Conservation (phyloP, 192 early-diverging fungal genomes). For the Coemansia erecta region DNA sequence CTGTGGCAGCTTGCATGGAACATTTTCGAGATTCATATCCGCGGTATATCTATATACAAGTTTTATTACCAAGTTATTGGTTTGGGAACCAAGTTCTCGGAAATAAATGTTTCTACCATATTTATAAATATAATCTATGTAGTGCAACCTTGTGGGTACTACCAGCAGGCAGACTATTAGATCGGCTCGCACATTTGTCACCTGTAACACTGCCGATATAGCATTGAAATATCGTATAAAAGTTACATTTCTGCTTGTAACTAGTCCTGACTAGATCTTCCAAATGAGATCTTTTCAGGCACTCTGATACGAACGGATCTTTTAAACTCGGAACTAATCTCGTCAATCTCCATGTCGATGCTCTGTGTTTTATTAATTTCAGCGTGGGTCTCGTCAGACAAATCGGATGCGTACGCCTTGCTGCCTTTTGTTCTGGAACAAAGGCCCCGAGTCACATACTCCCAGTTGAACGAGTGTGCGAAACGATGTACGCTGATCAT, state of each 20-base stretch:
- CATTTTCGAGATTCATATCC: slow-evolving; percentile 29
- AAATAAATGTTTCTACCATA: not conserved
- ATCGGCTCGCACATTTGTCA: too few relatives aligned
- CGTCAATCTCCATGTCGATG: slow-evolving; percentile 34
- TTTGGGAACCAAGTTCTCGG: too few relatives aligned
- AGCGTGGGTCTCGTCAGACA: not conserved
- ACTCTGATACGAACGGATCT: slow-evolving; percentile 23
- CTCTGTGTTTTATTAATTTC: too few relatives aligned
- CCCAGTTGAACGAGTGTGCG: slow-evolving; percentile 37
- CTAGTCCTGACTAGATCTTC: not conserved
- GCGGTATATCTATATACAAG: not conserved
- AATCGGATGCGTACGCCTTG: not conserved
- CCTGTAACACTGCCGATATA: too few relatives aligned
- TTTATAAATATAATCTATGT: not conserved
- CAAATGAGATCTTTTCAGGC: slow-evolving; percentile 39
- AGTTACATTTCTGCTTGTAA: too few relatives aligned
- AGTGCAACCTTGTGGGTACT: too few relatives aligned
- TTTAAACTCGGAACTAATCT: slow-evolving; percentile 21
- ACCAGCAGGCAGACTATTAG: too few relatives aligned
- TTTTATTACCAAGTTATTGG: not conserved
- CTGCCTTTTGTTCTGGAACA: not conserved
- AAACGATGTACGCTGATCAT: slow-evolving; percentile 41
- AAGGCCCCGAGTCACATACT: slow-evolving; percentile 22
- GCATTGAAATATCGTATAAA: too few relatives aligned
- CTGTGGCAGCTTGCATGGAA: slow-evolving; percentile 9